Conservation (phyloP, 192 early-diverging fungal species). For the Mortierella alpina region DNA sequence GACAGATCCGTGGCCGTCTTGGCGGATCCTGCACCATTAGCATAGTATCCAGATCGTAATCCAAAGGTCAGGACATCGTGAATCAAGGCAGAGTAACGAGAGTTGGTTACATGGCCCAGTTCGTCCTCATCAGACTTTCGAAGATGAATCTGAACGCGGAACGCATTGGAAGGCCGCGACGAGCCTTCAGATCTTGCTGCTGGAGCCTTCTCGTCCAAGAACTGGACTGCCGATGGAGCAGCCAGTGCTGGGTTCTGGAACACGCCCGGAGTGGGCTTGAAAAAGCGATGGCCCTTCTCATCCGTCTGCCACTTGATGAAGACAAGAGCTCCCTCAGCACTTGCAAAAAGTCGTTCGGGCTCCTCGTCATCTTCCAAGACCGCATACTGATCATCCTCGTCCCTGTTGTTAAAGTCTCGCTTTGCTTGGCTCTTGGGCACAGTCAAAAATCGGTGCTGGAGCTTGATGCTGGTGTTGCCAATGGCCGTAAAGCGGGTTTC, state of each 20-base stretch:
- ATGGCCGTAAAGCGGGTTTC: constrained; percentile 31
- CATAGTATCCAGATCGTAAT: constrained; percentile 40
- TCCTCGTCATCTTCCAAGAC: constrained; percentile 25
- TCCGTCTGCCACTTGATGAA: constrained; percentile 41
- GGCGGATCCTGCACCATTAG: constrained; percentile 27
- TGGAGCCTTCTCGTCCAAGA: constrained; percentile 16
- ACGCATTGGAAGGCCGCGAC: constrained; percentile 34
- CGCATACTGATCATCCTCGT: constrained; percentile 26
- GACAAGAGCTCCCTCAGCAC: constrained; percentile 36
- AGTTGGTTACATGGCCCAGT: constrained; percentile 54
- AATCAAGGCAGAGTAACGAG: constrained; percentile 36
- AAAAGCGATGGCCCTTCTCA: constrained; percentile 33
- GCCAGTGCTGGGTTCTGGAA: constrained; percentile 21
- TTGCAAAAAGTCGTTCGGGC: constrained; percentile 42
- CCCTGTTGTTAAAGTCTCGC: constrained; percentile 39
- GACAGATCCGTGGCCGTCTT: constrained; percentile 17
- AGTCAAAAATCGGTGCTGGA: constrained; percentile 49
- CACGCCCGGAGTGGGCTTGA: constrained; percentile 24
- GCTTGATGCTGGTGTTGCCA: constrained; percentile 32
- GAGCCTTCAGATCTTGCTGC: background rate
- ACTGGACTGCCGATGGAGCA: constrained; percentile 15
- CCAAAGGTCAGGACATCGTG: constrained; percentile 54
- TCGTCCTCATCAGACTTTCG: constrained; percentile 51
- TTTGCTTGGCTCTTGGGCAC: constrained; percentile 34
- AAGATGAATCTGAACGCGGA: constrained; percentile 33